phyloP scores from a whole-genome alignment of 2,329 filamentous ascomycete species.

The Aspergillus amoenus region DNA sequence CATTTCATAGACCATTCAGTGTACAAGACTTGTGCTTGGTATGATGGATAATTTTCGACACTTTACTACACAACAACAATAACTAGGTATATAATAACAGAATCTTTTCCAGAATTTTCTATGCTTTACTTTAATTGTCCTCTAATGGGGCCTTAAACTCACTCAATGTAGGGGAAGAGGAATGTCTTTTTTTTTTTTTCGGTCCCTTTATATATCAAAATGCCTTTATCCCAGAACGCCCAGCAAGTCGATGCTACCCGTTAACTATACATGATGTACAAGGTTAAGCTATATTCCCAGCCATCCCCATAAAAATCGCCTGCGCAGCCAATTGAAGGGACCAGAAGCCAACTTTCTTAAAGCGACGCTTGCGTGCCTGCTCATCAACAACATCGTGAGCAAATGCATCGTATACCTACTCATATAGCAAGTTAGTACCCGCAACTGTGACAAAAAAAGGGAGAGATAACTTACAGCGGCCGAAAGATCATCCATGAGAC shows the following conservation, averaged over 20 bases:
- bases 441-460: not conserved
- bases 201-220: not conserved
- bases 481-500: conserved; percentile 88
- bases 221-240: conserved; percentile 14
- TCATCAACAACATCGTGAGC: conserved; percentile 87
- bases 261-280: conserved; percentile 22
- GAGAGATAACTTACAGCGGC: conserved; percentile 61
- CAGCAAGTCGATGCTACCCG: conserved; percentile 1
- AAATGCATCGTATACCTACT: conserved; percentile 84
- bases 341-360: conserved; percentile 97
- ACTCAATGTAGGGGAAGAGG: conserved; percentile 1
- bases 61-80: too few relatives aligned
- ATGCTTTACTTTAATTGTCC: not conserved
- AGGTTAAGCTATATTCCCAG: conserved; percentile 67
- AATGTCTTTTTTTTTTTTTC: conserved; percentile 2
- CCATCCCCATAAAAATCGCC: conserved; percentile 91
- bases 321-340: conserved; percentile 89
- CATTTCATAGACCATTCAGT: not conserved
- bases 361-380: conserved; percentile 76
- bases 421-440: conserved; percentile 11
- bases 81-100: too few relatives aligned
- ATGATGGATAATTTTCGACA: too few relatives aligned
- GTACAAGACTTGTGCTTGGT: too few relatives aligned
- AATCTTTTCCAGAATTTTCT: too few relatives aligned
- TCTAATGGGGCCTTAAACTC: not conserved